These are phyloP conservation scores for Erodium moschatum DNA, from an alignment of 441 rosid genomes.

Conservation along the genomic window DNA sequence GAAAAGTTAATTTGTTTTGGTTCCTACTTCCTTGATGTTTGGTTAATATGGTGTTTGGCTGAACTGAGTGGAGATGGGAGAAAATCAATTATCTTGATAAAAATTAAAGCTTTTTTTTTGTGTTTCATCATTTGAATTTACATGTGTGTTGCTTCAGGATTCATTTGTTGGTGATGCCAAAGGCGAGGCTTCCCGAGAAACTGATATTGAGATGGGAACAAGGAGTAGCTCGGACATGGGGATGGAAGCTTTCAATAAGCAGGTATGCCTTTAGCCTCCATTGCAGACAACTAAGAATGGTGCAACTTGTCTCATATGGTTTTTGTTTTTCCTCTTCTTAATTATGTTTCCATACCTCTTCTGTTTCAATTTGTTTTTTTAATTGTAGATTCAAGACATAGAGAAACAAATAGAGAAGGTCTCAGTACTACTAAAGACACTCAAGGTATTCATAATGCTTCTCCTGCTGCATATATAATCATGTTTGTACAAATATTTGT, in stretches of 20 bases:
- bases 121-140: background rate
- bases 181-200: conserved; percentile 24
- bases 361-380: conserved; percentile 12
- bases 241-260: conserved; percentile 56
- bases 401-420: conserved; percentile 54
- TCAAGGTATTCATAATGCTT: conserved; percentile 31
- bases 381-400: conserved; percentile 47
- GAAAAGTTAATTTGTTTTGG: background rate
- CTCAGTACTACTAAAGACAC: conserved; percentile 39
- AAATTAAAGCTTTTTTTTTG: background rate
- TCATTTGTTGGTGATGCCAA: conserved; percentile 38
- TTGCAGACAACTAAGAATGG: background rate
- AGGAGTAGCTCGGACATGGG: conserved; percentile 48
- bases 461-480: background rate
- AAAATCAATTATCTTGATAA: background rate
- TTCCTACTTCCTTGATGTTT: too few species aligned
- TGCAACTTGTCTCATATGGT: background rate
- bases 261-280: too few species aligned
- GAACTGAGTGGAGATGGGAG: background rate
- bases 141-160: conserved; percentile 27
- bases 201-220: conserved; percentile 61
- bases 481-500: background rate
- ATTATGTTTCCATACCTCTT: conserved; percentile 10
- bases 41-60: too few species aligned
- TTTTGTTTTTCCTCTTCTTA: background rate